Conservation (phyloP, 306 rosid genomes). For the Trifolium pratense region DNA sequence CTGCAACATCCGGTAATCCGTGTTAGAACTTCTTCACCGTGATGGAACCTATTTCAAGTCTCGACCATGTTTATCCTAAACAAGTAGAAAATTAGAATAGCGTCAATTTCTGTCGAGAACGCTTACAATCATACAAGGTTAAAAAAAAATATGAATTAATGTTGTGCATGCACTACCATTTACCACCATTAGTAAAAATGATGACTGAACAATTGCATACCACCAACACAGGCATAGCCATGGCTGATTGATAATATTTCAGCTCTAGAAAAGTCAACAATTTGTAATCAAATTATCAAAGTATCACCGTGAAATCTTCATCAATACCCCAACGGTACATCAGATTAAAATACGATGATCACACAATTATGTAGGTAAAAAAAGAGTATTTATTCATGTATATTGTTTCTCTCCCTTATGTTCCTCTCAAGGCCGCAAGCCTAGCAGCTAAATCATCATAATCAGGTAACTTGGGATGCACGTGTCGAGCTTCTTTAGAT, state of each 20-base stretch:
- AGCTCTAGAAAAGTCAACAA: slow-evolving; percentile 39
- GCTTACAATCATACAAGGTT: slow-evolving; percentile 22
- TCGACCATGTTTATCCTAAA: slow-evolving; percentile 13
- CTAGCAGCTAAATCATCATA: slow-evolving; percentile 85
- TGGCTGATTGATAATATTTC: slow-evolving; percentile 33
- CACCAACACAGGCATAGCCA: slow-evolving; percentile 29
- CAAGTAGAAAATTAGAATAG: slow-evolving; percentile 9
- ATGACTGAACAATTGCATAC: slow-evolving; percentile 24
- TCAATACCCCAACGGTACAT: slow-evolving; percentile 23
- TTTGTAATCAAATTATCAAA: slow-evolving; percentile 15
- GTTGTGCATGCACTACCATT: slow-evolving; percentile 3
- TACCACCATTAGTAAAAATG: slow-evolving; percentile 35
- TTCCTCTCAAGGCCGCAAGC: slow-evolving; percentile 84
- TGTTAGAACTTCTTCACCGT: no score
- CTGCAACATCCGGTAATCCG: no score
- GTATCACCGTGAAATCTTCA: slow-evolving; percentile 25
- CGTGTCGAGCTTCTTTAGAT: slow-evolving; percentile 69
- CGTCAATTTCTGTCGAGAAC: slow-evolving; percentile 20
- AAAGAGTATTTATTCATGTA: slow-evolving; percentile 27
- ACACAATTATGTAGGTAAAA: slow-evolving; percentile 36
- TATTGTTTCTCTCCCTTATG: slow-evolving; percentile 43
- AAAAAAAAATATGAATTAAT: not conserved
- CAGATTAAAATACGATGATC: slow-evolving; percentile 36
- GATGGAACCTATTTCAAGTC: no score
- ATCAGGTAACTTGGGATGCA: slow-evolving; percentile 95